Evolutionary conservation across 768 basidiomycete genomes (phyloP), one percentile per base, ranked within the genome.

Genomic region (Leccinum ochraceum): DNA sequence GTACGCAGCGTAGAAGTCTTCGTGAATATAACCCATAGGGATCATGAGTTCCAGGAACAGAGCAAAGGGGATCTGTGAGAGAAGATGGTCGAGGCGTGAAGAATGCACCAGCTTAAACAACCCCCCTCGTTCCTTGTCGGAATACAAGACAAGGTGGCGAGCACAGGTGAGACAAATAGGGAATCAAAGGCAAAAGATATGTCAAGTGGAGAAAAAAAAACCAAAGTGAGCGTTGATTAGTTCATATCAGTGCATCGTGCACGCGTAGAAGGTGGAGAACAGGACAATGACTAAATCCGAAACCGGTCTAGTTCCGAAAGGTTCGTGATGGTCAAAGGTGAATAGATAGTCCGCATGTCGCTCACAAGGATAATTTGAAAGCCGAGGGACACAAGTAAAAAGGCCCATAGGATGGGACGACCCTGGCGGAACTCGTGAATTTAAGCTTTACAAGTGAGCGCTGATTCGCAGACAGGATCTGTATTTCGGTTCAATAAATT

Each of bases 121-220:
- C 39, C 22, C 42, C 17, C n/a, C 51, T 44, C 14, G 60, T 32
- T 42, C 46, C 62, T 77, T 64, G 82, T 79, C 59, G 53, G 20
- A 52, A 58, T 32, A 48, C 48, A 74, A 76, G 36, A 86, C 72
- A 58, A 85, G 75, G 54, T 79, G 54, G 61, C 56, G 22, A 68
- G 50, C 54, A 32, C 56, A 4, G 50, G 60, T 68, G 67, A 71
- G 67, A 71, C 71, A 72, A 66, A 42, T 28, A 32, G 39, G 34
- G 61, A 54, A 36, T 52, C 28, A 51, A 64, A 48, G 37, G 48
- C 24, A 57, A 53, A 26, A 22, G 61, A 63, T 59, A 64, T 58
- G 67, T 65, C 64, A 64, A 67, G 60, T 46, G 61, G 60, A 36
- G 42, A 20, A 37, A 55, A 10, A 10, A 20, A n/a, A 42, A 17